Conservation (phyloP, 805 yeast species). For the Kodamaea kakaduensis region DNA sequence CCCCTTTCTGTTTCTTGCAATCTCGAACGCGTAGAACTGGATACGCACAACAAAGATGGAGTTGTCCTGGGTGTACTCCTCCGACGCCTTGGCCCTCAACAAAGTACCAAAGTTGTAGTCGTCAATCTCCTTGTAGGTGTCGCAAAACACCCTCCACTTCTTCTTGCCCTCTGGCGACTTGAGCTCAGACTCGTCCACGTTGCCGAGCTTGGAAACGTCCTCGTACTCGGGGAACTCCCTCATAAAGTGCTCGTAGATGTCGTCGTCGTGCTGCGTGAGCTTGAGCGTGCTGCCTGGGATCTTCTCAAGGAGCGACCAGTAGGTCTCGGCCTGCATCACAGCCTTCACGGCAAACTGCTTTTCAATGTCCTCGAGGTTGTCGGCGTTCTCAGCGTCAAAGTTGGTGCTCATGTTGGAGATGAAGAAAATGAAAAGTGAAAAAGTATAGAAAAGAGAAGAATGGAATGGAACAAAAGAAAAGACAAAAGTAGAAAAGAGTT, state of each 20-base stretch:
- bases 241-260: constrained; percentile 55
- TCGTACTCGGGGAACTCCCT: constrained; percentile 86
- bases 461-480: background rate
- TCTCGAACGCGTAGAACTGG: constrained; percentile 93
- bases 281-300: constrained; percentile 77
- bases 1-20: constrained; percentile 86
- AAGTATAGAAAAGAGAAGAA: background rate
- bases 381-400: constrained; percentile 87
- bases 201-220: constrained; percentile 52
- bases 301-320: constrained; percentile 75
- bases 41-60: constrained; percentile 89
- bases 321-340: constrained; percentile 90
- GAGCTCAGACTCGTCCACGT: constrained; percentile 73
- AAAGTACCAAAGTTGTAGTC: constrained; percentile 96
- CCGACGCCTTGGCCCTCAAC: constrained; percentile 65
- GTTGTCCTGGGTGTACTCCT: constrained; percentile 76
- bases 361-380: constrained; percentile 92
- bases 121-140: constrained; percentile 76
- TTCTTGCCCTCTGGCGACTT: constrained; percentile 76
- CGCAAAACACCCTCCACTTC: constrained; percentile 87
- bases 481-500: too few relatives aligned
- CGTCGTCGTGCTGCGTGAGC: constrained; percentile 69
- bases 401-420: constrained; percentile 28
- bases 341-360: constrained; percentile 98
- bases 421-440: constrained; percentile 1